Evolutionary conservation across 2,329 filamentous ascomycete species (phyloP).

Genomic region (Ophiocordyceps sinensis): DNA sequence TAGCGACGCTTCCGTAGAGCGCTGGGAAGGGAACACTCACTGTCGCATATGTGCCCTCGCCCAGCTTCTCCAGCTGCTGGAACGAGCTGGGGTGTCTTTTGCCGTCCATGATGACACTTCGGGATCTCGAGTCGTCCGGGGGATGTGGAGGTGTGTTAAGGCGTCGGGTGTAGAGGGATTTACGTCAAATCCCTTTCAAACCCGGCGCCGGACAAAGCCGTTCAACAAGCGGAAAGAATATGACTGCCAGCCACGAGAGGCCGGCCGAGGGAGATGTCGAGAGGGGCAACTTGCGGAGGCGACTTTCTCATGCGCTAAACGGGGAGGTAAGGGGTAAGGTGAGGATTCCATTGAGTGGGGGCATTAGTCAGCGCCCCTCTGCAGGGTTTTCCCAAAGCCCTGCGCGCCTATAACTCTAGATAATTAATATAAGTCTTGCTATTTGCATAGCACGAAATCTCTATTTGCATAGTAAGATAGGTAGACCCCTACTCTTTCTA

Average conservation of each 20-base stretch:
- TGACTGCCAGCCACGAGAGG: neutral
- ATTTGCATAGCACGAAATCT: no score
- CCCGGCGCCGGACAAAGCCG: neutral
- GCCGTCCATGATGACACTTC: slow-evolving; percentile 73
- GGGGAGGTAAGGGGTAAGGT: no score
- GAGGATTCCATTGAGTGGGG: no score
- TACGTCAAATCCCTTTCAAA: no score
- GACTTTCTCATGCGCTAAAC: neutral
- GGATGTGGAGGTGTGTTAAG: no score
- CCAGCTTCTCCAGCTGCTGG: slow-evolving; percentile 97
- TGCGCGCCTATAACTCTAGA: no score
- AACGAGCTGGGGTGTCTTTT: slow-evolving; percentile 91
- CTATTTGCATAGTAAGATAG: no score
- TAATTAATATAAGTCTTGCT: no score
- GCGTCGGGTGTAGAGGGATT: neutral
- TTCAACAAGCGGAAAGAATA: neutral
- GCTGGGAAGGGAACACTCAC: slow-evolving; percentile 34
- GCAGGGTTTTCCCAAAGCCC: no score
- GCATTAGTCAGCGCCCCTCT: no score
- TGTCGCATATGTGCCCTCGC: slow-evolving; percentile 96
- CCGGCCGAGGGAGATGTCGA: neutral
- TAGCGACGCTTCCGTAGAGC: neutral
- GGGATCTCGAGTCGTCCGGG: neutral
- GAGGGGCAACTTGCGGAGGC: slow-evolving; percentile 3
- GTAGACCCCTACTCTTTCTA: no score